Base-by-base conservation (phyloP, 2,329 filamentous ascomycete genomes). In the Cladophialophora yegresii region DNA sequence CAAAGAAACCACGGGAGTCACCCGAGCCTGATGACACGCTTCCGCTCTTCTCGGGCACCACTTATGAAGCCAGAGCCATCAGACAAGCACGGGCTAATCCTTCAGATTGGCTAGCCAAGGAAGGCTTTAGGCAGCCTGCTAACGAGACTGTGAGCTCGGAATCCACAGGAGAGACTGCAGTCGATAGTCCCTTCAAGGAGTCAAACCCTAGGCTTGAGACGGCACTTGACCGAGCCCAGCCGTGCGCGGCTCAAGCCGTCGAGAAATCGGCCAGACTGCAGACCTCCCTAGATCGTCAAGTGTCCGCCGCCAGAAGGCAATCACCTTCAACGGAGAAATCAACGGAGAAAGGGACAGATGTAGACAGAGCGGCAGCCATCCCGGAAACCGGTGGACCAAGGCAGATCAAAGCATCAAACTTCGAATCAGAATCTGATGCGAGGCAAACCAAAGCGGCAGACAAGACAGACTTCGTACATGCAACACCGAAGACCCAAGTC, bases 11-110 rank as follows among this genome's bases (percentile, higher is more conserved):
- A 28, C 57, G 64, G 47, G 64, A 65, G 13, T 66, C 58, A 43
- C 40, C 62, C 16, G 69, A 65, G 23, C 66, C 63, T 36, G 65
- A 68, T 32, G 65, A 69, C 5, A 62, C 54, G 36, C 53, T 61
- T n/a, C 67, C 69, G 40, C 58, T 72, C 26, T 72, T 71, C 54
- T 68, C 67, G n/a, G 70, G 70, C 10, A 72, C 70, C 2, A 67
- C 68, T 4, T 72, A 72, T 47, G 68, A 64, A 33, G 51, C 36
- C 23, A 65, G 57, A 36, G 58, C 47, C n/a, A 54, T 8, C 49
- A 45, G 61, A 6, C 30, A 53, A 51, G 49, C 33, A 16, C 22
- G 28, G 28, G 6, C 12, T 10, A 36, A 40, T 22, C 12, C 58
- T n/a, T 58, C 53, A 26, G 56, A 64, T 56, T 70, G 70, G 67